Evolutionary conservation across 805 yeast species (phyloP).

Genomic region (Starmerella stigmatis): DNA sequence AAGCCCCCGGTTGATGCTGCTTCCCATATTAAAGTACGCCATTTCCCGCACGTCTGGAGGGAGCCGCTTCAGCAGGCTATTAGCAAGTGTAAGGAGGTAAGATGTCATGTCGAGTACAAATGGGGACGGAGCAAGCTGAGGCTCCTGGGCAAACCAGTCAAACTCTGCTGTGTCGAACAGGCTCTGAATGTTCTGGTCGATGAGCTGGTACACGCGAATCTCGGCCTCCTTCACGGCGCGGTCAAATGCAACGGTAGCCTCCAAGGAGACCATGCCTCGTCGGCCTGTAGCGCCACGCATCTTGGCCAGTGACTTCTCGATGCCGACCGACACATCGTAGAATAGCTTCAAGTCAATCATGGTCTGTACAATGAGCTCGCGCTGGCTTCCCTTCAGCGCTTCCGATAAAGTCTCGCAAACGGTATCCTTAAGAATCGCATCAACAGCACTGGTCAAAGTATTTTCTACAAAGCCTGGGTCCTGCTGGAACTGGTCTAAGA

Average conservation of each 20-base stretch:
- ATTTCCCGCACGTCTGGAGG: constrained; percentile 69
- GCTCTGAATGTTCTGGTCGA: constrained; percentile 69
- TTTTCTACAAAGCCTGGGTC: constrained; percentile 51
- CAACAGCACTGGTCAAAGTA: constrained; percentile 51
- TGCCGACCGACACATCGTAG: constrained; percentile 58
- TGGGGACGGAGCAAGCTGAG: constrained; percentile 50
- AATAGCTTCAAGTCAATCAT: constrained; percentile 81
- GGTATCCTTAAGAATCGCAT: constrained; percentile 54
- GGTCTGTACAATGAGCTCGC: constrained; percentile 85
- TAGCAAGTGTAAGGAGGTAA: constrained; percentile 73
- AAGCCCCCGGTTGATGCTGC: constrained; percentile 65
- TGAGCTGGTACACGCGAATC: constrained; percentile 65
- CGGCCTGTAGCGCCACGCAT: constrained; percentile 30
- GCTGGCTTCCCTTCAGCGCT: constrained; percentile 58
- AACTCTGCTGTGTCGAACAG: constrained; percentile 76
- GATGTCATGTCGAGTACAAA: constrained; percentile 75
- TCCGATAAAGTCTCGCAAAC: constrained; percentile 54
- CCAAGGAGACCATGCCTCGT: constrained; percentile 36
- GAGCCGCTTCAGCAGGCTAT: constrained; percentile 69
- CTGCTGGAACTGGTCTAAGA: constrained; percentile 54
- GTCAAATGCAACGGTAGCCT: constrained; percentile 46
- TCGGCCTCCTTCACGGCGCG: constrained; percentile 63
- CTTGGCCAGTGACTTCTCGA: constrained; percentile 38
- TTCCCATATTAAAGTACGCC: constrained; percentile 78
- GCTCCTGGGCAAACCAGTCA: constrained; percentile 57